Evolutionary conservation across 768 basidiomycete genomes (phyloP), one percentile per base, ranked within the genome.

Genomic region (Trametes gibbosa): DNA sequence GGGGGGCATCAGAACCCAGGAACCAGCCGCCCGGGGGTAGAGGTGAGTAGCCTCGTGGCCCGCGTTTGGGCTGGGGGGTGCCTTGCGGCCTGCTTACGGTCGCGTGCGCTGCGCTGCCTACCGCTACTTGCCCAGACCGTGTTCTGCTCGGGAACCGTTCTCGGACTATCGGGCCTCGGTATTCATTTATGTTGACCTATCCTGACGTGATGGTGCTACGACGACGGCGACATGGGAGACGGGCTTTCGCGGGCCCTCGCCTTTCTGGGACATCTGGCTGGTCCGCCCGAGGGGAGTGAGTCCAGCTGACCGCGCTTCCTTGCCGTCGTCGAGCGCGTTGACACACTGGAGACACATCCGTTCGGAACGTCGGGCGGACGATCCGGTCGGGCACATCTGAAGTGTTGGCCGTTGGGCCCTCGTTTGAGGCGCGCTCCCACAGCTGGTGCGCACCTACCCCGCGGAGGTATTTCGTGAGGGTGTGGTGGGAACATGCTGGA

Each of bases 31-130:
- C 29, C 29, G 29, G 5, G 4, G 50, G 29, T 24, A 52, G 52
- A 29, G 58, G 52, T 59, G 24, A 14, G 52, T 59, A 59, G 58
- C 58, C 58, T 59, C 58, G 50, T 53, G 58, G 35, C 25, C 21
- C 46, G 35, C 37, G 0, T 14, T 29, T 2, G 32, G 2, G 54
- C 46, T 25, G 25, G 24, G 16, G 7, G 2, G 46, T n/a, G 54
- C 35, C 54, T 17, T 7, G 27, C 19, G 25, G 37, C 19, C 29
- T 19, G 45, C 29, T 32, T 32, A 32, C 10, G 54, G 54, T 17
- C 46, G 14, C 25, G 43, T 37, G 43, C 29, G 41, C 25, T 2
- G 21, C 24, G 10, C 34, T 37, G 25, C 24, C 54, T n/a, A n/a
- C 29, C 29, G 29, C 29, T 5, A 32, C 10, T 10, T 32, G 29